These are phyloP conservation scores for Ascochyta viciae-villosae DNA, from an alignment of 2,329 filamentous ascomycete species.

Conservation along the genomic window DNA sequence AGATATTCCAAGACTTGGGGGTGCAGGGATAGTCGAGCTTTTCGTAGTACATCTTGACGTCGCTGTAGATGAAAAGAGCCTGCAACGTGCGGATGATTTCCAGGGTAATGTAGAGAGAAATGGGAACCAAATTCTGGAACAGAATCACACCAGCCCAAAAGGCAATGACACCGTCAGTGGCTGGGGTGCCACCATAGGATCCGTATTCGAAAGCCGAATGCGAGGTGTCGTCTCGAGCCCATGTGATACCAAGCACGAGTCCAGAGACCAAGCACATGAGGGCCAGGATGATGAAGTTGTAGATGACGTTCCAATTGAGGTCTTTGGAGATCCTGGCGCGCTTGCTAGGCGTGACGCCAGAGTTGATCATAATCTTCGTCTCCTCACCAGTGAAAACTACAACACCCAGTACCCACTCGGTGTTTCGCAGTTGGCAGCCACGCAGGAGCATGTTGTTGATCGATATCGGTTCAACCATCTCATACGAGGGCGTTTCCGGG, in stretches of 20 bases:
- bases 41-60: constrained; percentile 96
- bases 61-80: constrained; percentile 97
- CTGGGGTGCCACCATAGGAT: constrained; percentile 74
- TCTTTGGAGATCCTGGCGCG: constrained; percentile 89
- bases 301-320: constrained; percentile 96
- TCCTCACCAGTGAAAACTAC: constrained; percentile 95
- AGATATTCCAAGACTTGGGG: constrained; percentile 99
- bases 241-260: constrained; percentile 83
- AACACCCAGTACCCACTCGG: constrained; percentile 92
- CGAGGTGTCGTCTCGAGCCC: constrained; percentile 77
- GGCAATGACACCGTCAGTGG: constrained; percentile 89
- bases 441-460: constrained; percentile 96
- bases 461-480: constrained; percentile 90
- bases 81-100: constrained; percentile 94
- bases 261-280: constrained; percentile 87
- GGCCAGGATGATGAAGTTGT: constrained; percentile 91
- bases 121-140: constrained; percentile 98
- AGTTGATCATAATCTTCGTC: constrained; percentile 99
- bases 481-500: constrained; percentile 66
- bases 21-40: constrained; percentile 92
- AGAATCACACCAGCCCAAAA: constrained; percentile 95
- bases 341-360: constrained; percentile 93
- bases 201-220: constrained; percentile 84
- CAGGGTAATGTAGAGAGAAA: constrained; percentile 95
- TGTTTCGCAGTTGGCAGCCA: constrained; percentile 92